These are phyloP conservation scores for Fraxinus pennsylvanica DNA, from an alignment of 257 asterid species.

Conservation along the genomic window DNA sequence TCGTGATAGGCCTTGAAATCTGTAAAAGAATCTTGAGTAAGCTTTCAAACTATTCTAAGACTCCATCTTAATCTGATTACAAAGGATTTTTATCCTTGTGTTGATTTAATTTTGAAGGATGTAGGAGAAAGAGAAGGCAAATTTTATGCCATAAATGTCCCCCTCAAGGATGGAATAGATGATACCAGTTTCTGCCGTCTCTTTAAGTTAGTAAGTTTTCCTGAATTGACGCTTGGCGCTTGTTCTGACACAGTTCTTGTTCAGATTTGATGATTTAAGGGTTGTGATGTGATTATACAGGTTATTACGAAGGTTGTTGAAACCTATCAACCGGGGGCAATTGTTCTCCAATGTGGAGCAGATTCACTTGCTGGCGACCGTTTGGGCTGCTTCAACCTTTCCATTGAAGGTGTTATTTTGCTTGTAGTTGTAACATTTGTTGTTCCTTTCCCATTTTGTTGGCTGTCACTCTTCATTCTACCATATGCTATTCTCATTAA, in stretches of 20 bases:
- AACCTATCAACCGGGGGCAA: conserved; percentile 89
- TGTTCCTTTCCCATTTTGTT: conserved; percentile 26
- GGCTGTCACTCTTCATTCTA: conserved; percentile 8
- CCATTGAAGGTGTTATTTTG: conserved; percentile 86
- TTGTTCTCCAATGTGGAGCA: conserved; percentile 99
- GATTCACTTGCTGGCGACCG: conserved; percentile 99
- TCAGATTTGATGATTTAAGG: conserved; percentile 17
- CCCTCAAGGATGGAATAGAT: conserved; percentile 94
- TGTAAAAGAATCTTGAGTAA: neutral
- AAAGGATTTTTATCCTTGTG: conserved; percentile 25
- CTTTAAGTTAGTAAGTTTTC: conserved; percentile 69
- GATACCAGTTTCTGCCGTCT: conserved; percentile 84
- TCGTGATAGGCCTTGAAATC: neutral
- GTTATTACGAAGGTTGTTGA: conserved; percentile 87
- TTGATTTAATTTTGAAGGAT: conserved; percentile 66
- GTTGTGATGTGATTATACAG: conserved; percentile 46
- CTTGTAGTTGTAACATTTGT: conserved; percentile 39
- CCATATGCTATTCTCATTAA: conserved; percentile 14
- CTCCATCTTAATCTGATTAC: conserved; percentile 13
- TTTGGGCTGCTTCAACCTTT: conserved; percentile 98
- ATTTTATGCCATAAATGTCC: conserved; percentile 92
- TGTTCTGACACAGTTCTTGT: neutral
- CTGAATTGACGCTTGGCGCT: neutral
- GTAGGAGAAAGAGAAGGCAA: conserved; percentile 97
- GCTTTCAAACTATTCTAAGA: neutral